These are phyloP conservation scores for carrot (Daucus carota) DNA, from an alignment of 129 eudicot genomes.

Conservation along the genomic window DH1_v3.0 NC_030388.2:32771001-32771500, in stretches of 20 bases:
- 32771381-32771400: background rate
- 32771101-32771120: conserved; percentile 87
- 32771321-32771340: background rate
- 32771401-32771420: background rate
- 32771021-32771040: conserved; percentile 66
- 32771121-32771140: conserved; percentile 56
- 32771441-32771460: background rate
- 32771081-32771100: conserved; percentile 89
- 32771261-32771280: background rate
- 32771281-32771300: background rate
- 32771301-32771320: background rate
- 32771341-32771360: background rate
- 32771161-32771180: background rate
- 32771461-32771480: background rate
- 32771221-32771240: background rate
- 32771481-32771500: background rate
- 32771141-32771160: background rate
- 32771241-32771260: background rate
- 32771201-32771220: background rate
- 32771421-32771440: background rate
- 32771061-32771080: conserved; percentile 63
- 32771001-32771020: conserved; percentile 95
- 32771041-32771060: conserved; percentile 61
- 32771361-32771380: background rate
- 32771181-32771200: background rate